These are phyloP conservation scores for Ceriops zippeliana DNA, from an alignment of 345 rosid species.

Conservation along the genomic window DNA sequence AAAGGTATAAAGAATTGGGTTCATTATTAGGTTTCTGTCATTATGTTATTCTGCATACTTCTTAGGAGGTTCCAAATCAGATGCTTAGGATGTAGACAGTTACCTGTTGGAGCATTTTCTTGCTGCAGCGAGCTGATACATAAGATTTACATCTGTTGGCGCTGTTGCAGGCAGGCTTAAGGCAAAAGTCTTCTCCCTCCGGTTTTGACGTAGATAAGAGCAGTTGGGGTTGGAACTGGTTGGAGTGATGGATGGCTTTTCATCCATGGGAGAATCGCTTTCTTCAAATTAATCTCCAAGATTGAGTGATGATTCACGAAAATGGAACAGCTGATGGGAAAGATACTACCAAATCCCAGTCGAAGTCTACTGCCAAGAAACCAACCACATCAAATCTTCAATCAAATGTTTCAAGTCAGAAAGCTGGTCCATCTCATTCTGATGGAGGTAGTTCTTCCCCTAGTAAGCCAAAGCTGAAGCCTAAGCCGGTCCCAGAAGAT, in stretches of 20 bases:
- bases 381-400: conserved; percentile 32
- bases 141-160: conserved; percentile 13
- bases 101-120: background rate
- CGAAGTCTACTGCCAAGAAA: conserved; percentile 53
- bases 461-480: conserved; percentile 52
- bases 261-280: conserved; percentile 99
- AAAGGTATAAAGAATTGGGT: conserved; percentile 44
- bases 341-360: conserved; percentile 46
- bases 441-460: conserved; percentile 66
- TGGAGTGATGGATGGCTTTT: conserved; percentile 99
- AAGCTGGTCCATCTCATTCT: conserved; percentile 62
- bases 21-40: conserved; percentile 39
- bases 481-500: conserved; percentile 49
- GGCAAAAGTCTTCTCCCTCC: conserved; percentile 54
- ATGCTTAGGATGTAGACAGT: conserved; percentile 1
- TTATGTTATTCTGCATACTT: conserved; percentile 74
- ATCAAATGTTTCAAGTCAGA: conserved; percentile 49
- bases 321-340: conserved; percentile 38
- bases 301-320: conserved; percentile 61
- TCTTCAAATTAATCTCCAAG: conserved; percentile 80
- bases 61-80: conserved; percentile 57
- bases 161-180: conserved; percentile 96
- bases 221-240: conserved; percentile 99
- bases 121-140: background rate
- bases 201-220: conserved; percentile 91